Evolutionary conservation across 495 filamentous ascomycete species (phyloP).

Genomic region (Penicillium daleae): DNA sequence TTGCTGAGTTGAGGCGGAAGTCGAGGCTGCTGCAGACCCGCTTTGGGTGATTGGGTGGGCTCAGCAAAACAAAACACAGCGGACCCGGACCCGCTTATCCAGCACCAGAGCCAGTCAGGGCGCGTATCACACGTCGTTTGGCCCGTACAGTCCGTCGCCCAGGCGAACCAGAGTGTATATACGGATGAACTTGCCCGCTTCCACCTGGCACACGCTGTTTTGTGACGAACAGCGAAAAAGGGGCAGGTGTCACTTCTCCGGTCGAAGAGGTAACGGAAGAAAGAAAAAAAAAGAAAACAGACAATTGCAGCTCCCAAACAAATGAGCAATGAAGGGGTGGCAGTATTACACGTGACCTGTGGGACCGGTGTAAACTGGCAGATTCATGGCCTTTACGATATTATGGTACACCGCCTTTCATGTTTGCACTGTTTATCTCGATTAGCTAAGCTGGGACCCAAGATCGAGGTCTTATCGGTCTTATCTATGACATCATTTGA

Average conservation of each 20-base stretch:
- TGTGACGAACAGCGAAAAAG: neutral
- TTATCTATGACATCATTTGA: slow-evolving; percentile 27
- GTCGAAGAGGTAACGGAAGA: neutral
- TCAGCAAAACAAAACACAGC: slow-evolving; percentile 37
- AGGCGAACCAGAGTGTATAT: neutral
- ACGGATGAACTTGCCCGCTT: neutral
- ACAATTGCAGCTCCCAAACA: neutral
- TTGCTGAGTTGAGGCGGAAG: slow-evolving; percentile 32
- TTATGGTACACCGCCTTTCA: neutral
- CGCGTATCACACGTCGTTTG: neutral
- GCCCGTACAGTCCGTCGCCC: neutral
- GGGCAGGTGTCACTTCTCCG: too few species aligned
- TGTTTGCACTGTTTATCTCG: neutral
- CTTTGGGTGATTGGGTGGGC: slow-evolving; percentile 23
- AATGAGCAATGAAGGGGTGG: neutral
- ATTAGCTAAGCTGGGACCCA: slow-evolving; percentile 8
- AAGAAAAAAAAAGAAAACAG: neutral
- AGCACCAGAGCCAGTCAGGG: slow-evolving; percentile 6
- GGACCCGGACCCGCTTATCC: slow-evolving; percentile 11
- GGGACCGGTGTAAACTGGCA: neutral
- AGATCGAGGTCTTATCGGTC: slow-evolving; percentile 20
- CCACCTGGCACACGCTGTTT: neutral
- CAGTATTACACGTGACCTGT: neutral
- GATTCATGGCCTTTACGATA: too few species aligned
- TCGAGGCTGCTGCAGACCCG: slow-evolving; percentile 10